Base-by-base conservation (phyloP, 192 early-diverging fungal species). In the Coemansia sp. region DNA sequence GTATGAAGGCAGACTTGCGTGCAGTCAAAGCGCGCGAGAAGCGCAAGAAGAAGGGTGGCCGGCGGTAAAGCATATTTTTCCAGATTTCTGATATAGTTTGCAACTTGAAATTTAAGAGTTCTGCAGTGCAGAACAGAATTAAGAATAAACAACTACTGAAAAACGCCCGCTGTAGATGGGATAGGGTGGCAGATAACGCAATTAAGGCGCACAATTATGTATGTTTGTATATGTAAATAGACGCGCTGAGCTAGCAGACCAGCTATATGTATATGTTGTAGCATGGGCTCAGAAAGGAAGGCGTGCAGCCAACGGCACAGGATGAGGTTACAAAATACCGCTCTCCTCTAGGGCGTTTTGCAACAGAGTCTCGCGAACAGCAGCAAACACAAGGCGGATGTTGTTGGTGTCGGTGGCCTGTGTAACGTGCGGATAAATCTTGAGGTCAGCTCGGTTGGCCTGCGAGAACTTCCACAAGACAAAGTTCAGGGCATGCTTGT, bases 1-100 rank as follows among this genome's bases (percentile, higher is more conserved):
- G 92, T 45, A 96, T 98, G 94, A 96, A 96, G 88, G 96, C 94
- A 82, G 96, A 96, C 70, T 75, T 93, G 70, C 86, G 91, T 27
- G 93, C 94, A 1, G 67, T 83, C 56, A 96, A 95, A 85, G 66
- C 66, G 11, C 75, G 64, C 17, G 74, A 72, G 11, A 72, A 67
- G 67, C 66, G 66, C 27, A 64, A 59, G 43, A 82, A 76, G 63
- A 52, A 61, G 56, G 65, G 32, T 9, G 59, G 61, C 23, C 35
- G 61, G 43, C 48, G 53, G 60, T 48, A 69, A 29, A 25, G 9
- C 4, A 15, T 1, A 43, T n/a, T 43, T 32, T 5, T 1, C 6
- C 5, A 32, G 5, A 32, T 32, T 32, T 21, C 19, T 32, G 32
- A 6, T 32, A 32, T 32, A 27, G 5, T 32, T 32, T 32, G 29